phyloP scores from a whole-genome alignment of 2,329 filamentous ascomycete genomes.

The Fusarium cicatricum region DNA sequence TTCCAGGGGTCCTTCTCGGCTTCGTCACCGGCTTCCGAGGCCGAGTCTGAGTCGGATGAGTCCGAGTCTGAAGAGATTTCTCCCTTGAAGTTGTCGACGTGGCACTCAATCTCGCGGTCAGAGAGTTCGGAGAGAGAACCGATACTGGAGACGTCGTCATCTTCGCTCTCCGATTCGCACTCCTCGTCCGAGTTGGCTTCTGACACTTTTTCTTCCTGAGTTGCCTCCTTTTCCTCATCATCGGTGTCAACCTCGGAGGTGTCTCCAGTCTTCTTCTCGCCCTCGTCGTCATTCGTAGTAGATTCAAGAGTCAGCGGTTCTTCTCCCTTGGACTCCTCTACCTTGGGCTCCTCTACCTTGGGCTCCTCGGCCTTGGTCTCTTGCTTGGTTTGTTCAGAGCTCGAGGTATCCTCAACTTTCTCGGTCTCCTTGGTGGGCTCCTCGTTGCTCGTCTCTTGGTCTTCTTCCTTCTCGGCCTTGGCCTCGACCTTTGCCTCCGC shows the following conservation, averaged over 20 bases:
- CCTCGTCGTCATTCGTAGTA: not conserved
- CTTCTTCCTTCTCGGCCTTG: constrained; percentile 25
- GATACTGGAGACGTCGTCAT: constrained; percentile 42
- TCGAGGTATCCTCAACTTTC: no score
- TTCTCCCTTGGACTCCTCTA: not conserved
- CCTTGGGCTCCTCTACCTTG: no score
- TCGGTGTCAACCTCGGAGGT: not conserved
- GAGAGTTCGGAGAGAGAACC: constrained; percentile 51
- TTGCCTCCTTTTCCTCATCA: not conserved
- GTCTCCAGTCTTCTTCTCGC: constrained; percentile 1
- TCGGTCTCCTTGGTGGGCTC: no score
- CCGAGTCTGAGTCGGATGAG: constrained; percentile 13
- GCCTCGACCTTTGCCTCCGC: no score
- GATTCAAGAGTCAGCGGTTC: not conserved
- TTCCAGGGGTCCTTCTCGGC: constrained; percentile 69
- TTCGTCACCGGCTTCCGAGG: constrained; percentile 59
- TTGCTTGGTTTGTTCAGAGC: no score
- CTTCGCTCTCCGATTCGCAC: constrained; percentile 30
- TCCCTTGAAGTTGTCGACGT: constrained; percentile 33
- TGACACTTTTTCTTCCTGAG: not conserved
- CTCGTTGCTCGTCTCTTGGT: no score
- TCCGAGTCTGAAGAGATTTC: constrained; percentile 9
- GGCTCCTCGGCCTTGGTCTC: not conserved
- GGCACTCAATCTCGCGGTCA: constrained; percentile 50
- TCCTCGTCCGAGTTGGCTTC: constrained; percentile 36